phyloP scores from a whole-genome alignment of 169 alveolate genomes.

The Theileria parva region DNA sequence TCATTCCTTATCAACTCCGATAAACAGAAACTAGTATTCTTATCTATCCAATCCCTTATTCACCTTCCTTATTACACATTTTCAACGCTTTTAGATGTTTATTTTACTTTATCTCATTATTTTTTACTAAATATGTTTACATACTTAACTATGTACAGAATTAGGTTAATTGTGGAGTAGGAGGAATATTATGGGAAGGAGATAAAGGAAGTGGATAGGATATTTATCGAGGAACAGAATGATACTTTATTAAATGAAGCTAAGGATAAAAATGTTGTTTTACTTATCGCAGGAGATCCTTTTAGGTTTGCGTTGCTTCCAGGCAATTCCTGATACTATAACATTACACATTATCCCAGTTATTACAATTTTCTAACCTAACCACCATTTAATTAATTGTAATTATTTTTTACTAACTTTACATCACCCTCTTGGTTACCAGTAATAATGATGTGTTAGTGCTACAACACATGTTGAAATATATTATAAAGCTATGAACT shows the following conservation, averaged over 20 bases:
- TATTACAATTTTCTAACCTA: neutral
- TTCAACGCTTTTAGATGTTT: neutral
- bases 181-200: constrained; percentile 80
- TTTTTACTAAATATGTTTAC: too few species aligned
- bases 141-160: too few species aligned
- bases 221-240: constrained; percentile 88
- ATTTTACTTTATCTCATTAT: too few species aligned
- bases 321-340: neutral
- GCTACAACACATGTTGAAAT: constrained; percentile 96
- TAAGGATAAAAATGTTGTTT: constrained; percentile 79
- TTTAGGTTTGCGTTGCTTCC: constrained; percentile 50
- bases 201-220: constrained; percentile 91
- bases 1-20: constrained; percentile 85
- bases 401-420: neutral
- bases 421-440: neutral
- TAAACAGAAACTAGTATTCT: constrained; percentile 72
- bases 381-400: too few species aligned
- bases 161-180: constrained; percentile 3
- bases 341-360: neutral
- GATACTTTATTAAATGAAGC: constrained; percentile 89
- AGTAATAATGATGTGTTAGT: constrained; percentile 56
- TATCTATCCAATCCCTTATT: neutral
- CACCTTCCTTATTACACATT: neutral
- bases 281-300: constrained; percentile 95
- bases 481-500: constrained; percentile 87